Evolutionary conservation across 2,329 filamentous ascomycete genomes (phyloP).

Genomic region (Reticulascus tulasneorum): DNA sequence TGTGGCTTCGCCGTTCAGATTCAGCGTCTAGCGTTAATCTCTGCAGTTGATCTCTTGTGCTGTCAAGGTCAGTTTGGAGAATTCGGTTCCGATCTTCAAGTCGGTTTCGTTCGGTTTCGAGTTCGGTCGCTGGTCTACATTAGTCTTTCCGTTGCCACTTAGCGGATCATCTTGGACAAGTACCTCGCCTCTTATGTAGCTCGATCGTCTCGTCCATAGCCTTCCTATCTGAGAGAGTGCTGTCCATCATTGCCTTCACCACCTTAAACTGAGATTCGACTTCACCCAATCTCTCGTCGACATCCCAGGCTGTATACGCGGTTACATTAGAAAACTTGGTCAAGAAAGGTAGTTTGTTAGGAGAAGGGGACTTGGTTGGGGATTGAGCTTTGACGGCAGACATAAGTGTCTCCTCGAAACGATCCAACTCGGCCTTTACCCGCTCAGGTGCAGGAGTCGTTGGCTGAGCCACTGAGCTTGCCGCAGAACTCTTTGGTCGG

Average conservation of each 20-base stretch:
- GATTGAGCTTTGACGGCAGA: constrained; percentile 30
- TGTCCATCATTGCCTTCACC: constrained; percentile 69
- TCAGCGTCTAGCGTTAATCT: constrained; percentile 36
- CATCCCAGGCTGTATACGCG: constrained; percentile 68
- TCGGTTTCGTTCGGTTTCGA: constrained; percentile 44
- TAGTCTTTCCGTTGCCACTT: constrained; percentile 6
- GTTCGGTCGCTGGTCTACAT: constrained; percentile 36
- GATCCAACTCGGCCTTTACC: constrained; percentile 15
- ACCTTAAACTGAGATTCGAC: constrained; percentile 72
- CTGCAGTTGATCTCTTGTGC: constrained; percentile 30
- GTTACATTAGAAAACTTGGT: constrained; percentile 70
- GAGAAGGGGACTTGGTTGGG: constrained; percentile 38
- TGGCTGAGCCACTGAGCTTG: no score
- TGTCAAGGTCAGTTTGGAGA: constrained; percentile 62
- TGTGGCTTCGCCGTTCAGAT: constrained; percentile 39
- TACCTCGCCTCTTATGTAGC: constrained; percentile 71
- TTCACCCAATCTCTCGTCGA: constrained; percentile 69
- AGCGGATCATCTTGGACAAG: constrained; percentile 21
- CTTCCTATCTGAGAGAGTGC: constrained; percentile 63
- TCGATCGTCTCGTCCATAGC: constrained; percentile 71
- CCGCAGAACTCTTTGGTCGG: no score
- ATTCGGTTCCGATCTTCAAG: constrained; percentile 42
- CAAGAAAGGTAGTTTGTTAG: constrained; percentile 52
- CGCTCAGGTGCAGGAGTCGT: constrained; percentile 11
- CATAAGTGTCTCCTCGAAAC: constrained; percentile 21